Evolutionary conservation across 108 stramenopile species (phyloP).

Genomic region (Nitzschia sp.): DNA sequence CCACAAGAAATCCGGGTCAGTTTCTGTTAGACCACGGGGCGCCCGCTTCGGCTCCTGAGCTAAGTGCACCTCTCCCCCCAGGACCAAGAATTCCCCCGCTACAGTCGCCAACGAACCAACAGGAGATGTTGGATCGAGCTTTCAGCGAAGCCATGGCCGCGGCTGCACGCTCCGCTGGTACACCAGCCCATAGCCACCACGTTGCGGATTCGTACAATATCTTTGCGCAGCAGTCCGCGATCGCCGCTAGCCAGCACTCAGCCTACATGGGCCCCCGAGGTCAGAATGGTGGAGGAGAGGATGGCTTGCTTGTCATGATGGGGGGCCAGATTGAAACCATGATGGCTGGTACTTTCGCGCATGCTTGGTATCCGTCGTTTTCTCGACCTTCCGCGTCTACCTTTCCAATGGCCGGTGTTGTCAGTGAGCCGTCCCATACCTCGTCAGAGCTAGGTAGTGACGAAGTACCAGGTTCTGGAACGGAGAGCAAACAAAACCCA

Average conservation of each 20-base stretch:
- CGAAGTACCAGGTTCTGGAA: slow-evolving; percentile 4
- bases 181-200: too few relatives aligned
- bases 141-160: neutral
- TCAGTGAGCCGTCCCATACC: slow-evolving; percentile 14
- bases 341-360: too few relatives aligned
- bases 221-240: slow-evolving; percentile 52
- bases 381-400: too few relatives aligned
- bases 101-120: neutral
- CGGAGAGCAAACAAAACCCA: neutral
- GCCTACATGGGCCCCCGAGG: slow-evolving; percentile 29
- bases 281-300: too few relatives aligned
- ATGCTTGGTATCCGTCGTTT: too few relatives aligned
- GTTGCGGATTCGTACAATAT: slow-evolving; percentile 44
- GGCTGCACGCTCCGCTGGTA: slow-evolving; percentile 1
- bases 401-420: too few relatives aligned
- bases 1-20: too few relatives aligned
- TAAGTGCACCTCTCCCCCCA: too few relatives aligned
- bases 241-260: slow-evolving; percentile 46
- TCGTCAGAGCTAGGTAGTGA: slow-evolving; percentile 20
- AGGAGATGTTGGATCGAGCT: neutral
- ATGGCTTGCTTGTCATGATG: neutral
- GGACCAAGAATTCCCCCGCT: too few relatives aligned
- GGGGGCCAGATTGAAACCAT: neutral
- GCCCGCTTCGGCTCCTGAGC: too few relatives aligned
- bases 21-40: too few relatives aligned